Evolutionary conservation across 805 yeast species (phyloP).

Genomic region (Isabelozyma rhagii): DNA sequence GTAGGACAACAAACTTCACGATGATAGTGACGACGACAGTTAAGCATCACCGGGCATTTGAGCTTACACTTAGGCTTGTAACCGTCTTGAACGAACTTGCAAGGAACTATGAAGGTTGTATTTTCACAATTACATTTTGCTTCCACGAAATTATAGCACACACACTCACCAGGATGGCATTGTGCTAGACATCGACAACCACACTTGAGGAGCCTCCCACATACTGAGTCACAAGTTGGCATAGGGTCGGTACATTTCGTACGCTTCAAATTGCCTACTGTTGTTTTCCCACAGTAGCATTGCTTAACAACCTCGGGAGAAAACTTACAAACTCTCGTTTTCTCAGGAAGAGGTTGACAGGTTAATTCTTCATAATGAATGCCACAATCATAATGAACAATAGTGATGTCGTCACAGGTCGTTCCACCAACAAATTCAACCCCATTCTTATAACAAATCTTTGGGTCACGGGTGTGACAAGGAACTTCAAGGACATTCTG

Average conservation of each 20-base stretch:
- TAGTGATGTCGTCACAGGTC: constrained; percentile 40
- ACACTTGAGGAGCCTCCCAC: constrained; percentile 64
- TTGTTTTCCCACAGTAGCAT: constrained; percentile 79
- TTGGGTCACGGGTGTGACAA: constrained; percentile 44
- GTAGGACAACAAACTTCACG: constrained; percentile 63
- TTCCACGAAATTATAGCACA: constrained; percentile 54
- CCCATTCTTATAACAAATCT: constrained; percentile 22
- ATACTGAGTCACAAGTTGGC: constrained; percentile 66
- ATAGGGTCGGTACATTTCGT: constrained; percentile 69
- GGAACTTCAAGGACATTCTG: constrained; percentile 37
- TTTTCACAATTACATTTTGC: constrained; percentile 62
- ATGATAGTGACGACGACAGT: constrained; percentile 82
- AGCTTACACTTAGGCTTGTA: constrained; percentile 59
- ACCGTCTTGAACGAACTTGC: constrained; percentile 53
- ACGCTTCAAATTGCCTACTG: constrained; percentile 45
- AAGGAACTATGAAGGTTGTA: constrained; percentile 57
- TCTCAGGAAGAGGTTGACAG: constrained; percentile 50
- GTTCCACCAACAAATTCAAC: constrained; percentile 29
- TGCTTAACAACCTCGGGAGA: constrained; percentile 57
- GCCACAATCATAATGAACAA: constrained; percentile 58
- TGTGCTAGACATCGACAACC: constrained; percentile 67
- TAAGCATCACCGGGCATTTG: constrained; percentile 70
- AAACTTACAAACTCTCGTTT: constrained; percentile 48
- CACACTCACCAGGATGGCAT: constrained; percentile 80
- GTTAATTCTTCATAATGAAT: constrained; percentile 46